A percentile compares a stretch with the other conserved stretches of the same genome.
These are phyloP conservation scores for Penicillium chermesinum DNA, from an alignment of 495 filamentous ascomycete genomes.

Conservation along the genomic window DNA sequence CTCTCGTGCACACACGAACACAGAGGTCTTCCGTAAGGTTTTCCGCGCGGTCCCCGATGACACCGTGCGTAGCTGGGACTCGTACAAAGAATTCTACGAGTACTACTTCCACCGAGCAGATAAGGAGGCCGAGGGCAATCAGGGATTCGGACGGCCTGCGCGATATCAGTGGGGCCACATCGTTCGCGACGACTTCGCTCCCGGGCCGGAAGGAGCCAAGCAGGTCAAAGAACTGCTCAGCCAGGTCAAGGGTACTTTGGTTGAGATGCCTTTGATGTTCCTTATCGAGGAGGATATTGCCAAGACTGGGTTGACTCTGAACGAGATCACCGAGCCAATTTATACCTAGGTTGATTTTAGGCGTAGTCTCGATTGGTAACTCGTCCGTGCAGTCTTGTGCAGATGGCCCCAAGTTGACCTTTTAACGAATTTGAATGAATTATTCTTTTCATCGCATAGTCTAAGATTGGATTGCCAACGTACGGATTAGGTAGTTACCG, in stretches of 20 bases:
- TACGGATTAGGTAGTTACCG: too few species aligned
- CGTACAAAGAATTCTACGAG: constrained; percentile 80
- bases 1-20: constrained; percentile 69
- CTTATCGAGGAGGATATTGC: constrained; percentile 84
- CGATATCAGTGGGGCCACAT: constrained; percentile 78
- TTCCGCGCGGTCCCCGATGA: constrained; percentile 91
- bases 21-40: constrained; percentile 73
- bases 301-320: constrained; percentile 73
- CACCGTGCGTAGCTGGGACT: constrained; percentile 69
- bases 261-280: constrained; percentile 92
- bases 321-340: constrained; percentile 74
- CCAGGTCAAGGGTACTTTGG: constrained; percentile 70
- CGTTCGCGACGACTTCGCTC: constrained; percentile 70
- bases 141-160: constrained; percentile 35
- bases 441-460: too few species aligned
- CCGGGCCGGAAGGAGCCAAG: constrained; percentile 51
- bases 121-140: constrained; percentile 38
- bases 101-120: constrained; percentile 61
- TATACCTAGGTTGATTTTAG: constrained; percentile 68
- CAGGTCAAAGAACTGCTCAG: constrained; percentile 81
- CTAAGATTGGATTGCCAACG: too few species aligned
- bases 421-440: too few species aligned
- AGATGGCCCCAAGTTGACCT: too few species aligned
- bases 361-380: too few species aligned
- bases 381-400: too few species aligned